Evolutionary conservation across 2,329 filamentous ascomycete species (phyloP).

Genomic region (Arthrobotrys iridis): DNA sequence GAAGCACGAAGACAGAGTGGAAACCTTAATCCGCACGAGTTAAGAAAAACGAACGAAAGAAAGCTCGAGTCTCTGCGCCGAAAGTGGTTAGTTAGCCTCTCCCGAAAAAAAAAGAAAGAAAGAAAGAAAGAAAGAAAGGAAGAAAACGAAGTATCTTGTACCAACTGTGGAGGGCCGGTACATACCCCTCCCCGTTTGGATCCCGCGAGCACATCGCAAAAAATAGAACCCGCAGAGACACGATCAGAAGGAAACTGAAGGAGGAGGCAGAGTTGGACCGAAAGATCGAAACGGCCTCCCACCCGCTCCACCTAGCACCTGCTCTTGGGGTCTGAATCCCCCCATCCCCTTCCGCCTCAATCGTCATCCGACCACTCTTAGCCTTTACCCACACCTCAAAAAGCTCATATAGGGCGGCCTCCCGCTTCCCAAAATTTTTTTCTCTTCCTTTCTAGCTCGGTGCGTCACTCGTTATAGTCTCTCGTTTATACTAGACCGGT

Average conservation of each 20-base stretch:
- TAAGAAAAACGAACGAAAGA: slow-evolving; percentile 4
- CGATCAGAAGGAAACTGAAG: slow-evolving; percentile 50
- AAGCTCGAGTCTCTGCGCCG: neutral
- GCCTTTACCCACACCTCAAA: slow-evolving; percentile 38
- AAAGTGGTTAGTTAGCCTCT: neutral
- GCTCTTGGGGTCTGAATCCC: slow-evolving; percentile 39
- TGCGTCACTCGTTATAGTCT: slow-evolving; percentile 54
- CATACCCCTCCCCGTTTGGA: slow-evolving; percentile 52
- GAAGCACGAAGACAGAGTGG: slow-evolving; percentile 16
- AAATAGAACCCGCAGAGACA: slow-evolving; percentile 53
- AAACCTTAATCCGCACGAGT: slow-evolving; percentile 48
- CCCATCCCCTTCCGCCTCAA: slow-evolving; percentile 37
- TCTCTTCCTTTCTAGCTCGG: slow-evolving; percentile 46
- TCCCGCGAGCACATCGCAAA: slow-evolving; percentile 49
- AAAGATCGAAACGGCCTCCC: slow-evolving; percentile 40
- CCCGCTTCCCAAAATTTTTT: slow-evolving; percentile 42
- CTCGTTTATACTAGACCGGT: slow-evolving; percentile 52
- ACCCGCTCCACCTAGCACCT: slow-evolving; percentile 37
- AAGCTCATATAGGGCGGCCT: slow-evolving; percentile 52
- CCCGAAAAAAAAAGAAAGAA: neutral
- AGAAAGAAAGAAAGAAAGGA: neutral
- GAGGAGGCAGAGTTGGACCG: slow-evolving; percentile 42
- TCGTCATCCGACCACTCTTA: slow-evolving; percentile 47
- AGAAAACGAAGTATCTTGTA: slow-evolving; percentile 8
- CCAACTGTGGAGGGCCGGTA: slow-evolving; percentile 7